Conservation (phyloP, 1,284 basidiomycete species). For the Clitocybe nebularis region DNA sequence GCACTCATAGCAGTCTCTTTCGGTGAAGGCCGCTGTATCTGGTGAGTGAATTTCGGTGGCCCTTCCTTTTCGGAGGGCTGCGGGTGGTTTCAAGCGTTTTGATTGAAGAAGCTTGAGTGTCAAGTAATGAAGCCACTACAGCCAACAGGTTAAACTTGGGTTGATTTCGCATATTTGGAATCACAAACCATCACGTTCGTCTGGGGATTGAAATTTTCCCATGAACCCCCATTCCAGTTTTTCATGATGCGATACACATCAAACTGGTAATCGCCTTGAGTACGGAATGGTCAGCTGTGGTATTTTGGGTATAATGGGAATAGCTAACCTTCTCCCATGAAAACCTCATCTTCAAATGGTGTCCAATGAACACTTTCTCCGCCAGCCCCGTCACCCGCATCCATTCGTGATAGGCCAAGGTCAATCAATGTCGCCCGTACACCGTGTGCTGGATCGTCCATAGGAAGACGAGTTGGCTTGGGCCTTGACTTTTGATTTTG, state of each 20-base stretch:
- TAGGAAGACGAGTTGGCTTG: conserved; percentile 31
- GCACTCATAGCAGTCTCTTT: conserved; percentile 58
- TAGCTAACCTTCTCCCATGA: conserved; percentile 71
- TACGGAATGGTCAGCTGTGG: neutral
- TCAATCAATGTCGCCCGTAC: conserved; percentile 88
- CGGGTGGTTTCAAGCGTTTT: conserved; percentile 61
- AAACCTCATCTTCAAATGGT: conserved; percentile 75
- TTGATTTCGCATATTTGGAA: neutral
- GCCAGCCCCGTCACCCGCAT: conserved; percentile 43
- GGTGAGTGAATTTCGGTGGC: conserved; percentile 15
- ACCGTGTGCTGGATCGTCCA: conserved; percentile 61
- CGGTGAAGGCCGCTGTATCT: conserved; percentile 36
- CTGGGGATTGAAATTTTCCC: conserved; percentile 73
- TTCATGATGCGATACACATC: conserved; percentile 92
- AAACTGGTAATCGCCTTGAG: conserved; percentile 84
- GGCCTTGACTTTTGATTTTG: conserved; percentile 24
- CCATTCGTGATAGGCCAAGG: conserved; percentile 86
- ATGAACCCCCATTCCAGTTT: conserved; percentile 51
- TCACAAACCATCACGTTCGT: conserved; percentile 85
- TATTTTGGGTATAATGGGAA: neutral
- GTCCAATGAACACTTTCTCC: conserved; percentile 62
- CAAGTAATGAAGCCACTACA: conserved; percentile 83
- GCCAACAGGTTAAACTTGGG: conserved; percentile 4
- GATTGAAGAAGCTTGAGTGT: conserved; percentile 62
- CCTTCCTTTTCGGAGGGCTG: conserved; percentile 30